A percentile compares a stretch with the other conserved stretches of the same genome.
phyloP scores from a whole-genome alignment of 129 eudicot species.

The Silybum marianum region DNA sequence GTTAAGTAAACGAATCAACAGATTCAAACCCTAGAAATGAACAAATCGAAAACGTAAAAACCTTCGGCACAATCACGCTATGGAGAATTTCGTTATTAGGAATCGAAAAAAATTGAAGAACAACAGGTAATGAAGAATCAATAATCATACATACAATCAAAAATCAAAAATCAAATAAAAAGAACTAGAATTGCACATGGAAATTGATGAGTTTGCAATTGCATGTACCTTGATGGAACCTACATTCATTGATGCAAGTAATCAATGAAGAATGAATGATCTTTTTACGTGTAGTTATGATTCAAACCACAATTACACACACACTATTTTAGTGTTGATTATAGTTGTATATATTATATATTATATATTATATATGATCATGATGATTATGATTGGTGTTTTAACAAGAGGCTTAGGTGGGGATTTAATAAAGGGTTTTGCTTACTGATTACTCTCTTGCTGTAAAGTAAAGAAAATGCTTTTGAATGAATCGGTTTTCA shows the following conservation, averaged over 20 bases:
- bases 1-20: background rate
- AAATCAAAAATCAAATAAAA: background rate
- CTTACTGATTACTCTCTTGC: constrained; percentile 11
- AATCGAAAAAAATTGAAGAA: background rate
- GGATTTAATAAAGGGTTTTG: constrained; percentile 5
- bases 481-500: background rate
- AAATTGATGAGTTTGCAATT: background rate
- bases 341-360: background rate
- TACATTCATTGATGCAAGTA: constrained; percentile 2
- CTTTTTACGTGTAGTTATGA: constrained; percentile 24
- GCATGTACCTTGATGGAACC: background rate
- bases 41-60: background rate
- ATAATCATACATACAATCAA: background rate
- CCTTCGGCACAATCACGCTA: background rate
- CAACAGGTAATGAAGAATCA: background rate
- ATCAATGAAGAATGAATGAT: constrained; percentile 22
- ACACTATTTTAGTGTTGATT: background rate
- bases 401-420: background rate
- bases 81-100: background rate
- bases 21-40: background rate
- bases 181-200: background rate
- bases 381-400: constrained; percentile 4
- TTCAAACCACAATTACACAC: background rate
- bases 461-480: background rate
- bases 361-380: background rate